A percentile compares a stretch with the other conserved stretches of the same genome.
phyloP scores from a whole-genome alignment of 2,329 filamentous ascomycete genomes.

The Talaromyces sp. region DNA sequence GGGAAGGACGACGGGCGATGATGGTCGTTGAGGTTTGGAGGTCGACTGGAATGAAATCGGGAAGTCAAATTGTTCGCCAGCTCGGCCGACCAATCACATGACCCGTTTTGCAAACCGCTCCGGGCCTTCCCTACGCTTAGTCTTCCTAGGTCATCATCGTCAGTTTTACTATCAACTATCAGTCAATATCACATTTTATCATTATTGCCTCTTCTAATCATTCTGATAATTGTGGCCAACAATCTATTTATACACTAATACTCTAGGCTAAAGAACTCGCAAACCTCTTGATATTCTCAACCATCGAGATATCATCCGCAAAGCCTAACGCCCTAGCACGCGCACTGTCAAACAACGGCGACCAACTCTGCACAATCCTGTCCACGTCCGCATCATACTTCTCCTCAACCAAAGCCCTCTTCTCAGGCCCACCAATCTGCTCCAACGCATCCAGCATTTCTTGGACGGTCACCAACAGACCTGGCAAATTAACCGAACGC shows the following conservation, averaged over 20 bases:
- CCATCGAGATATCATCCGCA: conserved; percentile 39
- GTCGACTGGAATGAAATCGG: conserved; percentile 38
- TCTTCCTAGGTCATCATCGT: background rate
- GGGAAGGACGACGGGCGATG: conserved; percentile 44
- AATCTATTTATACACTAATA: background rate
- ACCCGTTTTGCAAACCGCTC: conserved; percentile 39
- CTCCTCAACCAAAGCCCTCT: conserved; percentile 53
- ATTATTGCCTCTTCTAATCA: background rate
- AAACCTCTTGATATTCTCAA: conserved; percentile 42
- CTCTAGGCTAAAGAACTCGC: conserved; percentile 28
- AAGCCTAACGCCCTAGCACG: conserved; percentile 53
- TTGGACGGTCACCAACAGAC: conserved; percentile 56
- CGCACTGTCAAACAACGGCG: conserved; percentile 53
- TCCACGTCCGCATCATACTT: conserved; percentile 54
- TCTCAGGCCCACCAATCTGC: conserved; percentile 55
- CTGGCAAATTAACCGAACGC: conserved; percentile 54
- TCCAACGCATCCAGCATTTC: conserved; percentile 59
- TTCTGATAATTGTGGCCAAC: background rate
- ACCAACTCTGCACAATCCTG: conserved; percentile 60
- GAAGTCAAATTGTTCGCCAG: conserved; percentile 46
- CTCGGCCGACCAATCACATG: conserved; percentile 44
- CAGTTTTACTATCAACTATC: too few relatives aligned
- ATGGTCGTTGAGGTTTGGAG: conserved; percentile 31
- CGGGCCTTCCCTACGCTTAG: conserved; percentile 15
- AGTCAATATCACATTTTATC: too few relatives aligned